phyloP scores from a whole-genome alignment of 1,284 basidiomycete genomes.

The Veloporphyrellus conicus region DNA sequence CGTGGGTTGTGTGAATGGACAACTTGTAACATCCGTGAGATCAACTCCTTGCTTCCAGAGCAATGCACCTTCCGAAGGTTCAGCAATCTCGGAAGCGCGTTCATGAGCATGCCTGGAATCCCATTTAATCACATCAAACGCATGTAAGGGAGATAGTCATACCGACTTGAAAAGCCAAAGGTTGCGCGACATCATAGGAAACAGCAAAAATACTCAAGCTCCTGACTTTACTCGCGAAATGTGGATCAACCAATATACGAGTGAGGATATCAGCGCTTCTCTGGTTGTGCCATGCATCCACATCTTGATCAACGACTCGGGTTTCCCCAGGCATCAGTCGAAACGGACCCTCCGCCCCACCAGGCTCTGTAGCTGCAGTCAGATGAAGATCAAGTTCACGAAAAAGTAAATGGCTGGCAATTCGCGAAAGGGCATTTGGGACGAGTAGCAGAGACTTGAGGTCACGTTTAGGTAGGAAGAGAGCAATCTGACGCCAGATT shows the following conservation, averaged over 20 bases:
- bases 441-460: constrained; percentile 60
- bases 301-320: constrained; percentile 26
- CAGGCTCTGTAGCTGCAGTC: constrained; percentile 29
- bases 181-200: constrained; percentile 42
- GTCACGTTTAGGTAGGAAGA: constrained; percentile 57
- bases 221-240: constrained; percentile 55
- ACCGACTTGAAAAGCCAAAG: constrained; percentile 64
- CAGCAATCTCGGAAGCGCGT: constrained; percentile 57
- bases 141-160: constrained; percentile 52
- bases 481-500: constrained; percentile 67
- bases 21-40: constrained; percentile 48
- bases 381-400: constrained; percentile 56
- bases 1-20: constrained; percentile 47
- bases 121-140: not conserved
- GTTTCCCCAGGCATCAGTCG: constrained; percentile 5
- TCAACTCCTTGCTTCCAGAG: constrained; percentile 50
- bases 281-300: constrained; percentile 51
- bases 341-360: constrained; percentile 23
- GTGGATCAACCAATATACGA: constrained; percentile 55
- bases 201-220: constrained; percentile 57
- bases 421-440: constrained; percentile 62
- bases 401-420: constrained; percentile 65
- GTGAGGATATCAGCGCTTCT: constrained; percentile 67
- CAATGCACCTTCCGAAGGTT: constrained; percentile 59
- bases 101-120: constrained; percentile 57